Percentiles rank a stretch among this genome's conserved stretches.
Conservation (phyloP, 352 stramenopile genomes). For the Phytophthora palmivora region DNA sequence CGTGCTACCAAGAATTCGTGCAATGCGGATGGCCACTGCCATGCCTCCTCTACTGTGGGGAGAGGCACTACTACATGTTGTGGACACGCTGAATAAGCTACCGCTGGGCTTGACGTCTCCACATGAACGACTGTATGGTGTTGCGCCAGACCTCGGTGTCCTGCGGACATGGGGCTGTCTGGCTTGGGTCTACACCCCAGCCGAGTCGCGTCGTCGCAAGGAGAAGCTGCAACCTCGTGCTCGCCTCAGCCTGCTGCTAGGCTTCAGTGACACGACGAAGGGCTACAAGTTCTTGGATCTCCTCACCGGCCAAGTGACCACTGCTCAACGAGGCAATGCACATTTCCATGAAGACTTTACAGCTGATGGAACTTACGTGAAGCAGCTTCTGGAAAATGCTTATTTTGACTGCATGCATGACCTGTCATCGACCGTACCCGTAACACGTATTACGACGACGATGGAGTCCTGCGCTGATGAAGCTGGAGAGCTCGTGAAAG, state of each 20-base stretch:
- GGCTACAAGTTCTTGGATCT: slow-evolving; percentile 17
- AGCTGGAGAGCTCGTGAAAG: no score
- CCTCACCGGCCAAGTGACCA: slow-evolving; percentile 1
- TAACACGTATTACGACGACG: slow-evolving; percentile 3
- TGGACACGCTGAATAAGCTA: slow-evolving; percentile 21
- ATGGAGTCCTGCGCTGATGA: slow-evolving; percentile 10
- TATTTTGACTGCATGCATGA: slow-evolving; percentile 5
- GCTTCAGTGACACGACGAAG: slow-evolving; percentile 1
- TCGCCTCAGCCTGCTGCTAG: slow-evolving; percentile 12
- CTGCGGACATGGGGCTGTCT: no score
- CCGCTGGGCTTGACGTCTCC: no score
- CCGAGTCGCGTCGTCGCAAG: no score
- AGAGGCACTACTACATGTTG: slow-evolving; percentile 13
- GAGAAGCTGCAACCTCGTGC: no score
- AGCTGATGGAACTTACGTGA: slow-evolving; percentile 1
- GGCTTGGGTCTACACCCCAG: no score
- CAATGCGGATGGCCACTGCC: no score
- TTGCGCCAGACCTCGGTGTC: no score
- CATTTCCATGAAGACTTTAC: slow-evolving; percentile 15
- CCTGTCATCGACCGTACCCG: slow-evolving; percentile 6
- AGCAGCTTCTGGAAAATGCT: not conserved
- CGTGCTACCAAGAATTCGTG: no score
- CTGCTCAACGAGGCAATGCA: slow-evolving; percentile 4
- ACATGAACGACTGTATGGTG: no score
- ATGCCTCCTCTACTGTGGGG: slow-evolving; percentile 14